Conservation (phyloP, 306 rosid genomes). For the Prinsepia uniflora region DNA sequence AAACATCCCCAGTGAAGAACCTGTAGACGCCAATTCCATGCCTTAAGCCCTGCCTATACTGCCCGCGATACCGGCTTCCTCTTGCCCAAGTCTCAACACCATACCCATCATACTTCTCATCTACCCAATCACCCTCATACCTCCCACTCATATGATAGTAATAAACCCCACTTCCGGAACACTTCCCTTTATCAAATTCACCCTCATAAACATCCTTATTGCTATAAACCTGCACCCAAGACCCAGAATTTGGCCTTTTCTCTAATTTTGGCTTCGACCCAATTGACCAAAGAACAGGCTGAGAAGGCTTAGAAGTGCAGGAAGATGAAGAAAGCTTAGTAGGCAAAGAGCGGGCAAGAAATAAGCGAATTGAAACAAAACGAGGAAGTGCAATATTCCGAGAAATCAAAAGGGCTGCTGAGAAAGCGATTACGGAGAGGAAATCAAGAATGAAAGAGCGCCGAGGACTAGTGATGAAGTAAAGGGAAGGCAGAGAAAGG, state of each 20-base stretch:
- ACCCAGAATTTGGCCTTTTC: conserved; percentile 52
- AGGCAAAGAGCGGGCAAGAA: conserved; percentile 48
- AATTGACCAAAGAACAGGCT: conserved; percentile 80
- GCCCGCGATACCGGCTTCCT: conserved; percentile 85
- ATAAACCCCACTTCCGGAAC: conserved; percentile 92
- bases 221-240: conserved; percentile 72
- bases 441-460: conserved; percentile 45
- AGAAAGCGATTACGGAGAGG: conserved; percentile 41
- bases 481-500: conserved; percentile 55
- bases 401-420: conserved; percentile 47
- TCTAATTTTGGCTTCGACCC: conserved; percentile 62
- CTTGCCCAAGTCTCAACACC: conserved; percentile 97
- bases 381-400: conserved; percentile 58
- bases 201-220: conserved; percentile 89
- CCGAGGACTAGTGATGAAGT: conserved; percentile 47
- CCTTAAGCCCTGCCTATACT: conserved; percentile 76
- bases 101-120: conserved; percentile 79
- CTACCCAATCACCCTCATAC: conserved; percentile 93
- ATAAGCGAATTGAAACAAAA: conserved; percentile 52
- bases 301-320: conserved; percentile 31
- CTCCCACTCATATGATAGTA: conserved; percentile 77
- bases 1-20: conserved; percentile 77
- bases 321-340: conserved; percentile 40
- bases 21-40: conserved; percentile 84
- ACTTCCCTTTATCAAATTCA: conserved; percentile 77